Evolutionary conservation across 2,329 filamentous ascomycete genomes (phyloP).

Genomic region (Aaosphaeria arxii): DNA sequence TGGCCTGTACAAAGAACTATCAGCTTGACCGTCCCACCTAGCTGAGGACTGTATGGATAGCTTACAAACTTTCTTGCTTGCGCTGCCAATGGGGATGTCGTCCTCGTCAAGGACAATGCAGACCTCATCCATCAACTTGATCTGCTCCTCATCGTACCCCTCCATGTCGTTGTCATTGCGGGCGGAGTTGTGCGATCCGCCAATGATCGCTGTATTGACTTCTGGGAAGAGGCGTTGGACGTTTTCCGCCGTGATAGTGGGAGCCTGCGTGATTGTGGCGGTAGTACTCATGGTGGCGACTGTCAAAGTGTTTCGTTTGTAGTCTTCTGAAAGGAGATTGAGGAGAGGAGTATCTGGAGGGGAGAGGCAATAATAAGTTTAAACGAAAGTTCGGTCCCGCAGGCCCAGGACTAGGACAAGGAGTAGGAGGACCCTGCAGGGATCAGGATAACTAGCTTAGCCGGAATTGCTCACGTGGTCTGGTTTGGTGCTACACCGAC

Average conservation of each 20-base stretch:
- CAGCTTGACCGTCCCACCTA: slow-evolving; percentile 2
- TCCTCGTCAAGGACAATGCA: slow-evolving; percentile 96
- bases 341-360: not conserved
- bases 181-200: slow-evolving; percentile 58
- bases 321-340: not conserved
- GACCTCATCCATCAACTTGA: slow-evolving; percentile 96
- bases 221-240: slow-evolving; percentile 90
- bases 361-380: not conserved
- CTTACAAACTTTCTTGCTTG: slow-evolving; percentile 96
- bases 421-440: too few relatives aligned
- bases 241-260: slow-evolving; percentile 77
- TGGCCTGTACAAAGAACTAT: slow-evolving; percentile 62
- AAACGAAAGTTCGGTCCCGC: not conserved
- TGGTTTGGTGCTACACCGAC: not conserved
- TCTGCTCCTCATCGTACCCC: slow-evolving; percentile 96
- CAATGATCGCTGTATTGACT: slow-evolving; percentile 60
- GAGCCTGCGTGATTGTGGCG: slow-evolving; percentile 36
- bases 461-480: too few relatives aligned
- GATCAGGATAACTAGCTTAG: too few relatives aligned
- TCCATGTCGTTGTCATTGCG: slow-evolving; percentile 66
- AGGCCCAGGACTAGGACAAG: too few relatives aligned
- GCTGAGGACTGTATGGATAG: slow-evolving; percentile 13
- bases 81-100: slow-evolving; percentile 89
- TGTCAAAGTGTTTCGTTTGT: not conserved
- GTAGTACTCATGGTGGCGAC: slow-evolving; percentile 31